Evolutionary conservation across 2,329 filamentous ascomycete genomes (phyloP), one percentile per base, ranked within the genome.

Genomic region (Amesomyces nigricolor): DNA sequence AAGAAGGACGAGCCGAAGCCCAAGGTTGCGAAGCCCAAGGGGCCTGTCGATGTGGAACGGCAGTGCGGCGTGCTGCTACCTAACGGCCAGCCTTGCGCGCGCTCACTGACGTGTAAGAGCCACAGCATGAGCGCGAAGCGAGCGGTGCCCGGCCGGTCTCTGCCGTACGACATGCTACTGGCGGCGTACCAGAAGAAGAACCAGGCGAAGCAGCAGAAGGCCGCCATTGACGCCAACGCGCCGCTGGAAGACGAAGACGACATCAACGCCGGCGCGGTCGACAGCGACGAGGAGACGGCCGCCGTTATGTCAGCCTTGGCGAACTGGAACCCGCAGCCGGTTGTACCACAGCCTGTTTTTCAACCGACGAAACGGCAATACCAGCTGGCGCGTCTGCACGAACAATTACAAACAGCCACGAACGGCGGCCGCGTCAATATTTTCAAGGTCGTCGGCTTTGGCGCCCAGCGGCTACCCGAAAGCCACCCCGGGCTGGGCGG

Each of bases 171-270:
- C 70, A 94, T 95, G 86, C 76, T 96, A 39, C 78, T 96, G 38
- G 85, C 88, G 13, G 86, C 87, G 7, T 94, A 94, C 66, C 89
- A 94, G 71, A 96, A 97, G 79, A 97, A 96, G 78, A 99, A 99
- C 66, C 94, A 97, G 71, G 94, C 94, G 19, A 95, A 96, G 67
- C 89, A 96, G 74, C 94, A 97, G 72, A 95, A 96, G 75, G 91
- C 91, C 37, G 91, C 91, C 38, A 87, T 99, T 63, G 91, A 97
- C 69, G 92, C 94, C 54, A 95, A 95, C 69, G 91, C 91, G 1
- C 91, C 91, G 2, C 73, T 94, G 16, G 89, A 92, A 64, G 91
- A 96, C 60, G 89, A 92, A 58, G 82, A 91, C 64, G 89, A 95
- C 46, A 82, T 82, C 55, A 89, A 89, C 58, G 85, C 83, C 5